phyloP scores from a whole-genome alignment of 257 asterid genomes.

The Cordia subcordata region DNA sequence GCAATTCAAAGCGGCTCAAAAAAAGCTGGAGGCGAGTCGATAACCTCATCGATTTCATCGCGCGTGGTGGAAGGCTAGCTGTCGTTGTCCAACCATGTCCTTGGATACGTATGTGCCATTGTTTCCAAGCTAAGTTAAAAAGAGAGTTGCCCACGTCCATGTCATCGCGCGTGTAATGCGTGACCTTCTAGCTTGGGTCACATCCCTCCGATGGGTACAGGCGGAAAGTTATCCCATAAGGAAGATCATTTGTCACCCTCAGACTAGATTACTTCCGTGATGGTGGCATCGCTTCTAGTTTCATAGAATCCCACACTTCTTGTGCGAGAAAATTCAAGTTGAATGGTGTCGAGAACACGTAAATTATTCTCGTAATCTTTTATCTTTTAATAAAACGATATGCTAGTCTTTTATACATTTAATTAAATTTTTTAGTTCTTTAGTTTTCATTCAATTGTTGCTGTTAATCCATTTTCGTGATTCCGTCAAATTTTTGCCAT shows the following conservation, averaged over 20 bases:
- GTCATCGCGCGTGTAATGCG: conserved; percentile 35
- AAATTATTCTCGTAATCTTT: no score
- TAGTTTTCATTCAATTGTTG: no score
- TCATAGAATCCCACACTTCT: no score
- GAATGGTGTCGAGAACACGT: no score
- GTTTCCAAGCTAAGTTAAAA: conserved; percentile 28
- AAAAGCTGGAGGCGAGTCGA: not conserved
- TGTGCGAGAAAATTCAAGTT: no score
- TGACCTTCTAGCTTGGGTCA: conserved; percentile 15
- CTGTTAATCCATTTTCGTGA: no score
- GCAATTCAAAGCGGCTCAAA: no score
- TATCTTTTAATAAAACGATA: no score
- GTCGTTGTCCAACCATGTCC: conserved; percentile 18
- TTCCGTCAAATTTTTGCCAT: no score
- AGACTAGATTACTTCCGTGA: not conserved
- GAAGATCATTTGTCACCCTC: conserved; percentile 21
- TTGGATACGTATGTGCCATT: conserved; percentile 18
- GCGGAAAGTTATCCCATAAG: conserved; percentile 10
- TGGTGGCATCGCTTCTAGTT: not conserved
- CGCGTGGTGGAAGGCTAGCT: conserved; percentile 20
- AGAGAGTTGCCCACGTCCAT: conserved; percentile 20
- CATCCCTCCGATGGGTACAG: conserved; percentile 12
- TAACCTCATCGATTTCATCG: conserved; percentile 2
- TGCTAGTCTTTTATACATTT: no score
- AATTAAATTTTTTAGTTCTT: no score